Percentiles rank a stretch among this genome's conserved stretches.
phyloP scores from a whole-genome alignment of 2,329 filamentous ascomycete species.

The Colletotrichum destructivum region DNA sequence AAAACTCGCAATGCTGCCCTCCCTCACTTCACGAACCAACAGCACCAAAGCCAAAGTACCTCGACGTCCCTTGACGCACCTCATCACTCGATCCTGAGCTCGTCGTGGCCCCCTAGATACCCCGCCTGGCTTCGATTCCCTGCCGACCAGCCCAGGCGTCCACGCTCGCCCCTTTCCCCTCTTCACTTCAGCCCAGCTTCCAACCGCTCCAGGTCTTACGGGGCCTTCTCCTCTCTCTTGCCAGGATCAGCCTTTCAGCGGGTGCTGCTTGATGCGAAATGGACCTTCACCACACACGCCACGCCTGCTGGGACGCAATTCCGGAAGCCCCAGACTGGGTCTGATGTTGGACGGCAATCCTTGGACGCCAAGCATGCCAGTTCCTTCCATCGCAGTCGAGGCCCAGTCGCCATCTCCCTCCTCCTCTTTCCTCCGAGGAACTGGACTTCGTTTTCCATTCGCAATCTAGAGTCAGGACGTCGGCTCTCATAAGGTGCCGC shows the following conservation, averaged over 20 bases:
- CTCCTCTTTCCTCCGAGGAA: slow-evolving; percentile 15
- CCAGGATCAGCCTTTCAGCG: slow-evolving; percentile 14
- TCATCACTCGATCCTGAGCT: background rate
- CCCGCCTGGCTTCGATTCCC: slow-evolving; percentile 1
- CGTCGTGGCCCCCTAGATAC: background rate
- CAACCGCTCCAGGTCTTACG: slow-evolving; percentile 13
- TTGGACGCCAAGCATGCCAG: slow-evolving; percentile 13
- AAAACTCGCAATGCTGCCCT: slow-evolving; percentile 26
- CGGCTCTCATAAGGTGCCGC: slow-evolving; percentile 16
- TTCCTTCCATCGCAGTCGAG: slow-evolving; percentile 7
- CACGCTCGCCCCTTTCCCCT: slow-evolving; percentile 8
- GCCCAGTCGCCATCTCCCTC: slow-evolving; percentile 13
- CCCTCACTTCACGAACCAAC: slow-evolving; percentile 33
- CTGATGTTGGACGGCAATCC: slow-evolving; percentile 10
- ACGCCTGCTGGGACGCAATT: slow-evolving; percentile 19
- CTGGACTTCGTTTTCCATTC: background rate
- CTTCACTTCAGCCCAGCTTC: slow-evolving; percentile 14
- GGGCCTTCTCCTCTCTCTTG: slow-evolving; percentile 5
- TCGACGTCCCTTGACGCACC: background rate
- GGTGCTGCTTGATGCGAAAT: slow-evolving; percentile 34
- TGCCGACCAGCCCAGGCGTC: slow-evolving; percentile 9
- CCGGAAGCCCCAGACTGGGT: slow-evolving; percentile 27
- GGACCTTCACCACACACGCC: slow-evolving; percentile 1
- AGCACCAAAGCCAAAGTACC: slow-evolving; percentile 3
- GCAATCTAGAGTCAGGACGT: background rate